Conservation (phyloP, 306 rosid genomes). For the Lathyrus tuberosus region DNA sequence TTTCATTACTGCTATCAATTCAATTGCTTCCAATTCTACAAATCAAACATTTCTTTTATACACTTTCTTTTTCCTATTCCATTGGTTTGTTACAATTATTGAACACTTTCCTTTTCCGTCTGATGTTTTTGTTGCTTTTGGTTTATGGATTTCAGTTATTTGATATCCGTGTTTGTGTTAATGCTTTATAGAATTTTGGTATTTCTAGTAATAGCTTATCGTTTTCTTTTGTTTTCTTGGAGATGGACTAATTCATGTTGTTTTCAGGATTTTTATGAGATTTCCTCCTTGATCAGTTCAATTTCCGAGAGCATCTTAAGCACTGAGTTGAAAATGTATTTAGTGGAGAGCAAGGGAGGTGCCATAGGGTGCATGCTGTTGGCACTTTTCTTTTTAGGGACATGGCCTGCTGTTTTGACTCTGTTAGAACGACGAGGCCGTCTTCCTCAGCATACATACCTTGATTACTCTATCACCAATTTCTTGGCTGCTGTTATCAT, state of each 20-base stretch:
- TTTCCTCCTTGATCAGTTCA: slow-evolving; percentile 35
- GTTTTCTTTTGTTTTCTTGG: slow-evolving; percentile 5
- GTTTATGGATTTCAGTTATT: no score
- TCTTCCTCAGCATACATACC: slow-evolving; percentile 94
- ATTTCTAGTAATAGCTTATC: neutral
- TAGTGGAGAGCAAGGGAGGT: slow-evolving; percentile 88
- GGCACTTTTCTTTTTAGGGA: slow-evolving; percentile 76
- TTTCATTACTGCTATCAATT: neutral
- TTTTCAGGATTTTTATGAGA: slow-evolving; percentile 52
- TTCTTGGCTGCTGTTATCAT: slow-evolving; percentile 76
- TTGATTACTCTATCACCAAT: slow-evolving; percentile 89
- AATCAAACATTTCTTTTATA: neutral
- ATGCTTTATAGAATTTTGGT: neutral
- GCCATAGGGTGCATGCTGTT: slow-evolving; percentile 89
- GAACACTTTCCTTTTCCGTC: no score
- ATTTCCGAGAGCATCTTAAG: slow-evolving; percentile 41
- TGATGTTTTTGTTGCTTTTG: no score
- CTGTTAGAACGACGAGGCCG: slow-evolving; percentile 85
- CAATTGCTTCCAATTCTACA: slow-evolving; percentile 37
- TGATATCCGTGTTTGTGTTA: no score
- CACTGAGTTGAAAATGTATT: slow-evolving; percentile 58
- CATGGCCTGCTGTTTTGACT: slow-evolving; percentile 91
- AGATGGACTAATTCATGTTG: slow-evolving; percentile 10
- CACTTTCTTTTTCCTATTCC: neutral
- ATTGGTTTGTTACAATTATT: neutral